Conservation (phyloP, 2,329 filamentous ascomycete species). For the Aspergillus proliferans region DNA sequence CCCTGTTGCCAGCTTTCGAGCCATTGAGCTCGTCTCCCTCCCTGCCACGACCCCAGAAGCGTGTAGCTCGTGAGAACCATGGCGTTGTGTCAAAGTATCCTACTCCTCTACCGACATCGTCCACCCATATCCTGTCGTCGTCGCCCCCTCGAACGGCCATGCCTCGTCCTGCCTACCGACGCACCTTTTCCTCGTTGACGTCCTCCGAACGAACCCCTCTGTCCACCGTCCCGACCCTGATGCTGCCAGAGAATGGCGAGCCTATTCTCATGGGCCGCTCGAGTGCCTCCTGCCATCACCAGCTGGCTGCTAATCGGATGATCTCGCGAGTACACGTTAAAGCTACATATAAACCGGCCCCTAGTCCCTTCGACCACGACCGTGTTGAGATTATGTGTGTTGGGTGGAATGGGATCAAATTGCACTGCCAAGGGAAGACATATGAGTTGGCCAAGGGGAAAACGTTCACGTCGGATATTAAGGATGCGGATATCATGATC, state of each 20-base stretch:
- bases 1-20: slow-evolving; percentile 46
- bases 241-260: slow-evolving; percentile 75
- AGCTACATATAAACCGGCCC: slow-evolving; percentile 70
- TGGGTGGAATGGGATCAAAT: slow-evolving; percentile 91
- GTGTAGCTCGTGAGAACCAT: slow-evolving; percentile 39
- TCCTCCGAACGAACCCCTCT: slow-evolving; percentile 74
- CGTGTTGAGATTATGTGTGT: slow-evolving; percentile 83
- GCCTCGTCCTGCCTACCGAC: slow-evolving; percentile 51
- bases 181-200: slow-evolving; percentile 49
- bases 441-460: slow-evolving; percentile 85
- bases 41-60: slow-evolving; percentile 43
- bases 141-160: slow-evolving; percentile 60
- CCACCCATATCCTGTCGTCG: slow-evolving; percentile 81
- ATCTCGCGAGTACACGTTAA: slow-evolving; percentile 92
- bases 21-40: slow-evolving; percentile 44
- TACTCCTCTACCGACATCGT: slow-evolving; percentile 88
- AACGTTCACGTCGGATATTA: slow-evolving; percentile 82
- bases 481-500: slow-evolving; percentile 83
- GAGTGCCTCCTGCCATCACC: slow-evolving; percentile 91
- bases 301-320: slow-evolving; percentile 83
- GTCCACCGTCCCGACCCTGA: slow-evolving; percentile 72
- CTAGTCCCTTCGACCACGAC: slow-evolving; percentile 62
- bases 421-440: slow-evolving; percentile 83
- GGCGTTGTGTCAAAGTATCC: slow-evolving; percentile 63
- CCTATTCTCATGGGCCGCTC: slow-evolving; percentile 82